Percentiles rank a stretch among this genome's conserved stretches.
These are phyloP conservation scores for Eucalyptus pauciflora DNA, from an alignment of 345 rosid genomes.

Conservation along the genomic window DNA sequence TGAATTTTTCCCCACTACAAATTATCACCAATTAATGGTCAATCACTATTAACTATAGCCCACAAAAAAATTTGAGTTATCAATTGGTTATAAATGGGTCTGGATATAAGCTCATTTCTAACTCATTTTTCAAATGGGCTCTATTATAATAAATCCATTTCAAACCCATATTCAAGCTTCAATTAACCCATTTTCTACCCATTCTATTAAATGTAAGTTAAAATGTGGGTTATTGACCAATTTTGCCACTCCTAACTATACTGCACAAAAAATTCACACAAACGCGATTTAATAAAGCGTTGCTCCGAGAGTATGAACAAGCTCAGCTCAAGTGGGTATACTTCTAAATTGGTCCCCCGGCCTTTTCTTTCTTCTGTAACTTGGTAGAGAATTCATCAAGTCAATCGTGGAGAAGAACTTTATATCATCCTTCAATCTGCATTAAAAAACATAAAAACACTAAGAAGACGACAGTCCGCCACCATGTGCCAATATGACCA, in stretches of 20 bases:
- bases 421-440: background rate
- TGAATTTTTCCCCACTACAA: background rate
- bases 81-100: background rate
- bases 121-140: background rate
- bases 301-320: background rate
- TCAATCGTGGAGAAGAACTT: background rate
- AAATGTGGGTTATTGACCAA: background rate
- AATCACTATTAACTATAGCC: background rate
- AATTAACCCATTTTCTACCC: background rate
- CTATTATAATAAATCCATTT: too few relatives aligned
- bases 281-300: background rate
- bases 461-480: background rate
- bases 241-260: background rate
- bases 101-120: background rate
- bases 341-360: background rate
- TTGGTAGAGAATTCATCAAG: background rate
- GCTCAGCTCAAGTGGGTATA: background rate
- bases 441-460: background rate
- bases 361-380: background rate
- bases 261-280: background rate
- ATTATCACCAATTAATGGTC: background rate
- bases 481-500: background rate
- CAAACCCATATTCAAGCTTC: background rate
- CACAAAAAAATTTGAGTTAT: background rate
- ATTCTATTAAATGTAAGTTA: background rate